Conservation (phyloP, 2,329 filamentous ascomycete genomes). For the Talaromyces marneffei region DNA sequence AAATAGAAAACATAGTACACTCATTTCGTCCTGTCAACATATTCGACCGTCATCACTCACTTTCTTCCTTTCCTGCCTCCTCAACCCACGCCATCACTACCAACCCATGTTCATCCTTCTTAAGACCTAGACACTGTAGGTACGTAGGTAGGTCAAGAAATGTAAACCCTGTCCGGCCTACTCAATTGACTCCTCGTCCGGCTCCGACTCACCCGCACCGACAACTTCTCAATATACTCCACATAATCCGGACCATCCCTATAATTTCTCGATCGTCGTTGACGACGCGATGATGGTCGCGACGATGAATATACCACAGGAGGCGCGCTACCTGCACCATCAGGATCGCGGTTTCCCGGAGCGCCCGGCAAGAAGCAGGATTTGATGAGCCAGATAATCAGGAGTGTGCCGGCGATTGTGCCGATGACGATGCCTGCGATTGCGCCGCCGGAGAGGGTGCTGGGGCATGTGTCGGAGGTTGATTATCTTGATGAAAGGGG, state of each 20-base stretch:
- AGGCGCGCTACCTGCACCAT: conserved; percentile 14
- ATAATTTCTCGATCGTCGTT: neutral
- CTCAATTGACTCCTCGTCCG: conserved; percentile 19
- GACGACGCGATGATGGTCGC: neutral
- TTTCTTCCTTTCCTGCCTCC: neutral
- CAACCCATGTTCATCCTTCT: neutral
- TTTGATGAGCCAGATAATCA: conserved; percentile 34
- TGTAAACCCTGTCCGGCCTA: conserved; percentile 34
- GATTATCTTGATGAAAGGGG: conserved; percentile 3
- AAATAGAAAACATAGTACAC: neutral
- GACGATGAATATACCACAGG: conserved; percentile 20
- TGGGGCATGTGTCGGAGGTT: conserved; percentile 21
- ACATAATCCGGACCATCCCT: conserved; percentile 19
- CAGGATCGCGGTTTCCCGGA: conserved; percentile 19
- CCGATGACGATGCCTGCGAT: conserved; percentile 39
- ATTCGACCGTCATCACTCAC: neutral
- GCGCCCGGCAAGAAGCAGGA: conserved; percentile 23
- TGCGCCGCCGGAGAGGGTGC: conserved; percentile 29
- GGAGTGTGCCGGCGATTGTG: conserved; percentile 32
- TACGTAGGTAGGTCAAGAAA: conserved; percentile 32
- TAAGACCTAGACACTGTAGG: too few relatives aligned
- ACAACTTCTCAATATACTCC: conserved; percentile 30
- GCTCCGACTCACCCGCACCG: conserved; percentile 4
- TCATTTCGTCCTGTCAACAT: too few relatives aligned
- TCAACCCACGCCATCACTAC: too few relatives aligned